phyloP scores from a whole-genome alignment of 805 yeast genomes.

The Yarrowia hollandica region DNA sequence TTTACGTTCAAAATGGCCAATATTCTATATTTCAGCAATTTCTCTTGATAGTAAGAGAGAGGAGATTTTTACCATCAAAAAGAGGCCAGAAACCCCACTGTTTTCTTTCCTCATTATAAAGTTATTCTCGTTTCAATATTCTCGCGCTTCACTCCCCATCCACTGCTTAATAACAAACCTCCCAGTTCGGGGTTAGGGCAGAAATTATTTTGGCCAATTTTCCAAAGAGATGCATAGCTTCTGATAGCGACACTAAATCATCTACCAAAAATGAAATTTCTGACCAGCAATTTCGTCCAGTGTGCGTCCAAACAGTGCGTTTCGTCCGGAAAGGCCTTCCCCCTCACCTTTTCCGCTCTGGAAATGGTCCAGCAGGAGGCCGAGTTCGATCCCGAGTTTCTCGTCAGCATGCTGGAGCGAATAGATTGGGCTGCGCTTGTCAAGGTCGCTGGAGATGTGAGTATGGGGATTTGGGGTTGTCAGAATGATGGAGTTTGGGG shows the following conservation, averaged over 20 bases:
- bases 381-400: constrained; percentile 81
- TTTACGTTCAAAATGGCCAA: no score
- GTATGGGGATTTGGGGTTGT: constrained; percentile 34
- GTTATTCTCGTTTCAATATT: no score
- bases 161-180: constrained; percentile 17
- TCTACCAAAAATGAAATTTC: constrained; percentile 65
- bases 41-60: no score
- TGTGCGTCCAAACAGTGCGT: constrained; percentile 87
- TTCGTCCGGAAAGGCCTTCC: constrained; percentile 72
- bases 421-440: constrained; percentile 86
- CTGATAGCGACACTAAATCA: background rate
- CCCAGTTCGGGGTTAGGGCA: constrained; percentile 14
- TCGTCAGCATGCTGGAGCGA: constrained; percentile 72
- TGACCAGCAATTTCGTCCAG: constrained; percentile 94
- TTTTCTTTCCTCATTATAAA: no score
- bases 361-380: constrained; percentile 72
- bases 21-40: no score
- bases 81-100: background rate
- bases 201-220: constrained; percentile 16
- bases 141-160: no score
- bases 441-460: constrained; percentile 69
- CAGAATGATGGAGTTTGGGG: background rate
- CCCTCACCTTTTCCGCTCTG: constrained; percentile 68
- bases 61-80: background rate
- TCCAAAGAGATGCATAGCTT: constrained; percentile 1